Base-by-base conservation (phyloP, 441 rosid species). In the Arabidopsis hybrid region DNA sequence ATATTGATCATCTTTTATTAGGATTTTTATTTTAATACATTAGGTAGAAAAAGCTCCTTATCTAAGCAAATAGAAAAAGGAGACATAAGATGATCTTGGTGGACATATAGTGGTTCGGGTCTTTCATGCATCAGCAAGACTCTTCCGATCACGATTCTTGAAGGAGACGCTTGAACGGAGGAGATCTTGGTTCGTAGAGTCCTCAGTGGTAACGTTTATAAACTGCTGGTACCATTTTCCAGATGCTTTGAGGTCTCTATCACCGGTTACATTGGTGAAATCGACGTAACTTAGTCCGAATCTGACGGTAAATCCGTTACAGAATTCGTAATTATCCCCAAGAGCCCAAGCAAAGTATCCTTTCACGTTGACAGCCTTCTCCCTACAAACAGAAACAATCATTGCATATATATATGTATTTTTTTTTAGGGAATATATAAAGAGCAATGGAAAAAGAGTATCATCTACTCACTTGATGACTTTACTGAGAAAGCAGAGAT, bases 311-410 rank as follows among this genome's bases (percentile, higher is more conserved):
- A 16, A 47, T 10, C 52, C 52, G 0, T 47, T 17, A 11, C 52
- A 7, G 26, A 47, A 47, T 16, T 47, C 78, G 51, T 74, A 74
- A 21, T 74, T 74, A 11, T 75, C 78, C 0, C 57, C 78, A 50
- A 74, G 78, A 39, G 78, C 9, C 78, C 78, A 74, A 3, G 53
- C 78, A 12, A 74, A 58, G 40, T 67, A 74, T 32, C 78, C 78
- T 60, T 43, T 74, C 55, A 74, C 73, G 10, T 60, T 74, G 62
- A 45, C 21, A 3, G 6, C 4, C 7, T 7, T 29, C 45, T 73
- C 72, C 35, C 77, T 73, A 6, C 8, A 46, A 65, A 58, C 18
- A 56, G 1, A 3, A 31, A 65, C 8, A 65, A 17, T 52, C 45
- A 52, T 51, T 38, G 13, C 0, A 47, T 16, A 47, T 42, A 14